Evolutionary conservation across 2,329 filamentous ascomycete species (phyloP), one percentile per base, ranked within the genome.

Genomic region (Exophiala sp.): DNA sequence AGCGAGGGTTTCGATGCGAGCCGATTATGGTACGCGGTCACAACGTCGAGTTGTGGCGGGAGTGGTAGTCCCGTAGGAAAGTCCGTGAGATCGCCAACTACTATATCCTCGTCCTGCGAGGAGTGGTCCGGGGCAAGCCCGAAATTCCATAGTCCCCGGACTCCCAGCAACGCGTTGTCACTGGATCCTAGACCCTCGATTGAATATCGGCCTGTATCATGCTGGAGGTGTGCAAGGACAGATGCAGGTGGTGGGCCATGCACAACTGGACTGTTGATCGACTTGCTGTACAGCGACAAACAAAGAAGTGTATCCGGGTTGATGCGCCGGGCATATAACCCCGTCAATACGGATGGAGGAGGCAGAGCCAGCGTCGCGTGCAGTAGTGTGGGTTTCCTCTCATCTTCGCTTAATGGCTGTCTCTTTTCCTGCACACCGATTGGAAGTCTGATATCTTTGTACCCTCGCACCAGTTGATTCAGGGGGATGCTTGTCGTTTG

Each of bases 101-200:
- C 39, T 12, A 29, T 29, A 29, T 29, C 24, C 24, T 29, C 24
- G 24, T 29, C 24, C 24, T 29, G 24, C 24, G 24, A 29, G 33
- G 35, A 32, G 20, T 38, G 16, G 32, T 65, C 63, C 47, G 63
- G 57, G 65, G 92, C 87, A 14, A 84, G 81, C 11, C 92, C 92
- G 68, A 96, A 97, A 69, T 99, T 97, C 77, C 96, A 99, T 1
- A 99, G 77, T 0, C 91, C 94, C 21, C 92, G 82, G 57, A 95
- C 75, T 11, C 94, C 94, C 62, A 99, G 78, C 8, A 99, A 77
- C 0, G 90, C 89, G 29, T 91, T 95, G 65, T 97, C 94, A 0
- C 92, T 95, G 46, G 90, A 96, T 60, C 91, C 92, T 20, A 99
- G 79, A 20, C 91, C 92, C 67, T 99, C 94, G 0, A 92, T 80